Conservation (phyloP, 768 basidiomycete species). For the Solioccasus polychromus region DNA sequence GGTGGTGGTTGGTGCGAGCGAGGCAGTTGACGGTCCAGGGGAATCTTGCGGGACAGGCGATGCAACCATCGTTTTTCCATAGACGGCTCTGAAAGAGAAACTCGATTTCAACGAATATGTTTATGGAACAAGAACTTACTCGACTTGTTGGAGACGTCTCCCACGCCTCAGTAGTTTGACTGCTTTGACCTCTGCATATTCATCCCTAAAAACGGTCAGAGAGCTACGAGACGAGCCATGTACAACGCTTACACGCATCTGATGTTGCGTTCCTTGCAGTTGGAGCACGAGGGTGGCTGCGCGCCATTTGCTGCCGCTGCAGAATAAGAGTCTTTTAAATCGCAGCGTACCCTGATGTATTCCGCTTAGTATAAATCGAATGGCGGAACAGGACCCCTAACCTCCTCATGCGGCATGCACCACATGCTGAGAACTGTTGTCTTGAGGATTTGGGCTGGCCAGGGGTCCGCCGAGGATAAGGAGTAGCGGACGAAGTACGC, state of each 20-base stretch:
- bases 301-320: constrained; percentile 42
- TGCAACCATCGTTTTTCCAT: constrained; percentile 56
- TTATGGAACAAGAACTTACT: constrained; percentile 48
- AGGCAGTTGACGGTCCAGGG: constrained; percentile 8
- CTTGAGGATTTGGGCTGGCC: constrained; percentile 73
- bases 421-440: constrained; percentile 91
- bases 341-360: constrained; percentile 75
- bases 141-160: constrained; percentile 78
- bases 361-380: not conserved
- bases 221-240: not conserved
- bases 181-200: constrained; percentile 88
- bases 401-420: constrained; percentile 89
- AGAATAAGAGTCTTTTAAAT: constrained; percentile 79
- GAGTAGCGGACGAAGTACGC: constrained; percentile 26
- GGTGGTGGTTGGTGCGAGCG: constrained; percentile 1
- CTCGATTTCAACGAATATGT: constrained; percentile 4
- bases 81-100: constrained; percentile 60
- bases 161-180: constrained; percentile 82
- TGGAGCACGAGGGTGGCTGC: constrained; percentile 65
- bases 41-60: constrained; percentile 25
- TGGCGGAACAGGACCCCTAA: constrained; percentile 24
- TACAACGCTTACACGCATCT: constrained; percentile 84
- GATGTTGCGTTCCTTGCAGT: constrained; percentile 83
- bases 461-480: constrained; percentile 46
- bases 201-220: constrained; percentile 56